Conservation (phyloP, 2,329 filamentous ascomycete species). For the Ceratocystis ficicola region DNA sequence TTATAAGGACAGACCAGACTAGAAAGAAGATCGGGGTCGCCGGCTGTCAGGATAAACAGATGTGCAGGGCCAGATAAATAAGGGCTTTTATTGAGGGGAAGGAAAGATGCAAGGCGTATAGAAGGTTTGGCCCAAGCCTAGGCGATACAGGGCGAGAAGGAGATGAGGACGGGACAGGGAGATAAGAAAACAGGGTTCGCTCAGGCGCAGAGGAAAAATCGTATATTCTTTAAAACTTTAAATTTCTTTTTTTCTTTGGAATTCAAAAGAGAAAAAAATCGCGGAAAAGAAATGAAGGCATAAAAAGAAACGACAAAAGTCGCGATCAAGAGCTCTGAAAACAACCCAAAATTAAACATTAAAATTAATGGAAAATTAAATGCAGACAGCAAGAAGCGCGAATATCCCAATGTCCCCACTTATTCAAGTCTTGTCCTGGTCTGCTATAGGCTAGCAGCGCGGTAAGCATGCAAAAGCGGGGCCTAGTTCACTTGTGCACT, state of each 20-base stretch:
- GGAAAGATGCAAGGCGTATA: slow-evolving; percentile 14
- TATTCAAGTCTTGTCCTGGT: not conserved
- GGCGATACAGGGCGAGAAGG: not conserved
- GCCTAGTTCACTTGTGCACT: not conserved
- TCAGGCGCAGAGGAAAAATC: not conserved
- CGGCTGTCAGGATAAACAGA: slow-evolving; percentile 10
- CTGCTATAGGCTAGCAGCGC: not conserved
- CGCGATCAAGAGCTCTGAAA: not conserved
- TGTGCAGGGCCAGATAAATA: slow-evolving; percentile 2
- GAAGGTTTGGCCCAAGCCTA: not conserved
- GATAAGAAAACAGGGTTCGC: not conserved
- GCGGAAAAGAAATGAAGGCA: slow-evolving; percentile 14
- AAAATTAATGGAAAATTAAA: slow-evolving; percentile 20
- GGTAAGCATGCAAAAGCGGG: not conserved
- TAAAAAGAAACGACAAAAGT: slow-evolving; percentile 7
- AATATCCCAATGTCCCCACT: not conserved
- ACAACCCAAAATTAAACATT: slow-evolving; percentile 5
- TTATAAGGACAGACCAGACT: not conserved
- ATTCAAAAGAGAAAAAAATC: slow-evolving; percentile 11
- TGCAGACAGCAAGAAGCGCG: not conserved
- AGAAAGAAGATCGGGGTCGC: not conserved
- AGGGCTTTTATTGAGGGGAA: not conserved
- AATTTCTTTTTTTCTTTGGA: not conserved
- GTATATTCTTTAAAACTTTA: not conserved
- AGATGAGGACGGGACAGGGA: not conserved